These are phyloP conservation scores for Apophysomyces sp. DNA, from an alignment of 371 early-diverging fungal genomes.

Conservation along the genomic window DNA sequence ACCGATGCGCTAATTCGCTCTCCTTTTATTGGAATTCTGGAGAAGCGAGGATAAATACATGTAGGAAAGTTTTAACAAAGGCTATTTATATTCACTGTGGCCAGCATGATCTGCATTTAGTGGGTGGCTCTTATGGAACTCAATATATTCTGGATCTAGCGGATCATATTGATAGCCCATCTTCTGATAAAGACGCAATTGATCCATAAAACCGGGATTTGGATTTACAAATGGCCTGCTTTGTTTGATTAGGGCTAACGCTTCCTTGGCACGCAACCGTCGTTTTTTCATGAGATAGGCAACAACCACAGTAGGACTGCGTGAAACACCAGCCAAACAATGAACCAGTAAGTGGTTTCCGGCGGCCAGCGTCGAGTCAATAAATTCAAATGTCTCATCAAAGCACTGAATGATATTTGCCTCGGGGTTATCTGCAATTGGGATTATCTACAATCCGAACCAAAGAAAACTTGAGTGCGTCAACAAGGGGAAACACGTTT, in stretches of 20 bases:
- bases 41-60: no score
- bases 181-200: constrained; percentile 64
- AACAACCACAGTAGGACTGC: constrained; percentile 39
- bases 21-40: no score
- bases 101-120: constrained; percentile 36
- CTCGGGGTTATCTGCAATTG: constrained; percentile 65
- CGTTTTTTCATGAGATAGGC: constrained; percentile 74
- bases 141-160: constrained; percentile 57
- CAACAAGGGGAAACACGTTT: not conserved
- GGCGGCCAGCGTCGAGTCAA: constrained; percentile 39
- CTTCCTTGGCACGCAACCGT: constrained; percentile 45
- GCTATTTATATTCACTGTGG: constrained; percentile 22
- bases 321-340: constrained; percentile 48
- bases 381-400: constrained; percentile 62
- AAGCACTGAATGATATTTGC: constrained; percentile 73
- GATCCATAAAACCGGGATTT: constrained; percentile 72
- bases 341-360: constrained; percentile 63
- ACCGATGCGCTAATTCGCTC: no score
- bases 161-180: constrained; percentile 59
- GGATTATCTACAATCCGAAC: constrained; percentile 29
- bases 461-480: not conserved
- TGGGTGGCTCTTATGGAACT: constrained; percentile 52
- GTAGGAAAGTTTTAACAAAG: no score
- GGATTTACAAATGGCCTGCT: constrained; percentile 64
- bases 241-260: constrained; percentile 51